These are phyloP conservation scores for Aspergillus sp. DNA, from an alignment of 2,329 filamentous ascomycete species.

Conservation along the genomic window DNA sequence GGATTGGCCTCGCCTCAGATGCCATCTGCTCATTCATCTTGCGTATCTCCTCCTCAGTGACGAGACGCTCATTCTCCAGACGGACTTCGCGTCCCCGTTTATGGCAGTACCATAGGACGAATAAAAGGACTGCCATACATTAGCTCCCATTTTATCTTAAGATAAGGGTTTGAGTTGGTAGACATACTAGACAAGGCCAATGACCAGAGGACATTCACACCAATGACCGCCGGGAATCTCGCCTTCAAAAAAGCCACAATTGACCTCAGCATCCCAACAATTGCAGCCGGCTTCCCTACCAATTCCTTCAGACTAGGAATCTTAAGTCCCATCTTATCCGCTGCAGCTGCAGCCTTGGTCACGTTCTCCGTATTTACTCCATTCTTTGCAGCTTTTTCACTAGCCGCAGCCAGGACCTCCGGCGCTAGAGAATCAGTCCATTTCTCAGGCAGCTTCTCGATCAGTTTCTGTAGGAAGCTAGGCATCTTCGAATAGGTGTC, in stretches of 20 bases:
- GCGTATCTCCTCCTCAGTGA: conserved; percentile 39
- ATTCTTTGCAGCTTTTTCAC: conserved; percentile 57
- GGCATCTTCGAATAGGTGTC: conserved; percentile 64
- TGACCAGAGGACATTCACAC: conserved; percentile 86
- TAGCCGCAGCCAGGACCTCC: conserved; percentile 71
- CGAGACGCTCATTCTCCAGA: conserved; percentile 56
- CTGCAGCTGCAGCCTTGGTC: conserved; percentile 48
- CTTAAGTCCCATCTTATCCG: conserved; percentile 59
- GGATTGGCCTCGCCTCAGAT: conserved; percentile 21
- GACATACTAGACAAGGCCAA: conserved; percentile 76
- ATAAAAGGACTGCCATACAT: conserved; percentile 62
- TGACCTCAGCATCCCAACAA: conserved; percentile 77
- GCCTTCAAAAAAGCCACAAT: conserved; percentile 83
- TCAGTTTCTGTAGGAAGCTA: conserved; percentile 72
- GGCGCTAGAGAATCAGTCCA: conserved; percentile 69
- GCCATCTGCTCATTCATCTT: conserved; percentile 32
- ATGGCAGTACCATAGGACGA: conserved; percentile 97
- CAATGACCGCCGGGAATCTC: conserved; percentile 83
- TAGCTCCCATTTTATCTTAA: not conserved
- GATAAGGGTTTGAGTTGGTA: not conserved
- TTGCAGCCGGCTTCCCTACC: conserved; percentile 77
- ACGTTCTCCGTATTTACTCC: conserved; percentile 53
- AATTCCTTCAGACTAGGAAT: conserved; percentile 70
- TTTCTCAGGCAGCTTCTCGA: conserved; percentile 76
- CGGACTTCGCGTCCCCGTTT: conserved; percentile 85